Evolutionary conservation across 495 filamentous ascomycete genomes (phyloP).

Genomic region (Podospora didyma): DNA sequence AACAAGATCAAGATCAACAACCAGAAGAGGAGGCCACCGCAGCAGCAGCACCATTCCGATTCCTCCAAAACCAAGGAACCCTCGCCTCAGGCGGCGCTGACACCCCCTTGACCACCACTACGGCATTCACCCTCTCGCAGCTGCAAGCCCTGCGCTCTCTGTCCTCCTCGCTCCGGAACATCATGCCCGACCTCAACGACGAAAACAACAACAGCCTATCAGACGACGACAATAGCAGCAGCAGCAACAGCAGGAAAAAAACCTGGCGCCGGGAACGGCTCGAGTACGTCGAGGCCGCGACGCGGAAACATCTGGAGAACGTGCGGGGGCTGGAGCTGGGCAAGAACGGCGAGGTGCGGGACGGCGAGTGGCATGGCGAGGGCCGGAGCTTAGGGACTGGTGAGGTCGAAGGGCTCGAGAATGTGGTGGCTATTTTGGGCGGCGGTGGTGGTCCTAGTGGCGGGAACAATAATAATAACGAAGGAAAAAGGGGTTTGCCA

Average conservation of each 20-base stretch:
- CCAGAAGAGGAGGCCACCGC: neutral
- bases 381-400: conserved; percentile 33
- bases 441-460: conserved; percentile 11
- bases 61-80: conserved; percentile 42
- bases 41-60: conserved; percentile 42
- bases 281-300: conserved; percentile 73
- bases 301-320: conserved; percentile 52
- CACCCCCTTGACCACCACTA: conserved; percentile 64
- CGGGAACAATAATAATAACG: no score
- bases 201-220: conserved; percentile 28
- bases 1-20: conserved; percentile 24
- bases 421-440: conserved; percentile 38
- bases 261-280: conserved; percentile 56
- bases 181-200: conserved; percentile 49
- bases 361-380: conserved; percentile 51
- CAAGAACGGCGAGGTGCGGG: conserved; percentile 50
- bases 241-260: conserved; percentile 23
- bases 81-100: conserved; percentile 38
- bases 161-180: conserved; percentile 57
- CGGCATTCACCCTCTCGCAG: conserved; percentile 76
- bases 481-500: neutral
- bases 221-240: conserved; percentile 9
- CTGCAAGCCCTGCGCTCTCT: conserved; percentile 70
- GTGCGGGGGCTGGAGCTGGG: conserved; percentile 54
- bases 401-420: conserved; percentile 53